Evolutionary conservation across 257 asterid genomes (phyloP).

Genomic region (Cruciata laevipes): DNA sequence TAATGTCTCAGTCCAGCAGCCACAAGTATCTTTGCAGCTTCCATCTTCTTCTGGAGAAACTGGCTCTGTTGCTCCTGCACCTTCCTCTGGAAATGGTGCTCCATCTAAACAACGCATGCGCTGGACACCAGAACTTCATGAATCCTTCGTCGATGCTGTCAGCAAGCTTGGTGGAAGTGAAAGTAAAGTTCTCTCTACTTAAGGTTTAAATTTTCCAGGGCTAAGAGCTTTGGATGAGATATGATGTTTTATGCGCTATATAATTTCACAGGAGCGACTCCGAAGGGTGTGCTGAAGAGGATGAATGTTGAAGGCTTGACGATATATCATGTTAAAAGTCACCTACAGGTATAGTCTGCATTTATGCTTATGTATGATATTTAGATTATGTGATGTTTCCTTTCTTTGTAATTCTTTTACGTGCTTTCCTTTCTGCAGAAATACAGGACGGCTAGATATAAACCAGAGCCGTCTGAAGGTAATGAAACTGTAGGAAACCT

Average conservation of each 20-base stretch:
- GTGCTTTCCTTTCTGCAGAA: constrained; percentile 50
- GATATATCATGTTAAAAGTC: constrained; percentile 89
- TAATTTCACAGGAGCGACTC: constrained; percentile 69
- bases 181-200: constrained; percentile 34
- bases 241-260: constrained; percentile 1
- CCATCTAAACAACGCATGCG: constrained; percentile 83
- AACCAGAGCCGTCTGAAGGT: constrained; percentile 85
- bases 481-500: constrained; percentile 12
- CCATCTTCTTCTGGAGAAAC: constrained; percentile 48
- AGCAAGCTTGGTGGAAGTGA: constrained; percentile 93
- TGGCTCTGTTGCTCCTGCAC: constrained; percentile 34
- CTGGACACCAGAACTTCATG: constrained; percentile 90
- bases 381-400: constrained; percentile 14
- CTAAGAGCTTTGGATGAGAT: neutral
- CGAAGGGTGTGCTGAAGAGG: constrained; percentile 76
- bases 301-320: constrained; percentile 81
- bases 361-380: constrained; percentile 8
- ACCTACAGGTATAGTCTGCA: constrained; percentile 53
- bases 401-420: constrained; percentile 11
- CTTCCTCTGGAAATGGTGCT: constrained; percentile 55
- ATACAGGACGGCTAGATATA: constrained; percentile 85
- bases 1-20: constrained; percentile 37
- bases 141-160: constrained; percentile 81
- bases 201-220: neutral
- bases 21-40: constrained; percentile 36